phyloP scores from a whole-genome alignment of 495 filamentous ascomycete species.

The Penicillium argentinense region DNA sequence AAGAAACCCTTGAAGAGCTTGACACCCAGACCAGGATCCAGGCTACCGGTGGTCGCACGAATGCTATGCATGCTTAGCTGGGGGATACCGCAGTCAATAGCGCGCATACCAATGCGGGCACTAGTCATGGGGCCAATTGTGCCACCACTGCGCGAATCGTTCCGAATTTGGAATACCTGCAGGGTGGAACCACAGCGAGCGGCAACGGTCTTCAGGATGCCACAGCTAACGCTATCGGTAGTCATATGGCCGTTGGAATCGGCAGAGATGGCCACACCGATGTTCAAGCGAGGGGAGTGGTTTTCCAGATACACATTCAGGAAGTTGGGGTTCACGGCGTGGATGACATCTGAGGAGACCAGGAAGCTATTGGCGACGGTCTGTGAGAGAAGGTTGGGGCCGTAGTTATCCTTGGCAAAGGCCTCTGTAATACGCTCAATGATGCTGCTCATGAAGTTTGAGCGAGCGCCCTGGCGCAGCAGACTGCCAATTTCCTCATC shows the following conservation, averaged over 20 bases:
- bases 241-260: conserved; percentile 94
- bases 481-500: conserved; percentile 93
- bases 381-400: conserved; percentile 69
- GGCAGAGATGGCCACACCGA: conserved; percentile 78
- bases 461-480: conserved; percentile 83
- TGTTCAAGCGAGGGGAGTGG: conserved; percentile 86
- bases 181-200: conserved; percentile 65
- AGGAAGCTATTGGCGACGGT: conserved; percentile 93
- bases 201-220: conserved; percentile 72
- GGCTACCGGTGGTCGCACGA: conserved; percentile 80
- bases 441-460: conserved; percentile 79
- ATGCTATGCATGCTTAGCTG: conserved; percentile 96
- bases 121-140: conserved; percentile 95
- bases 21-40: conserved; percentile 88
- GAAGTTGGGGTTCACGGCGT: conserved; percentile 96
- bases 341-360: conserved; percentile 88
- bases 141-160: conserved; percentile 82
- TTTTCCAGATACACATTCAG: conserved; percentile 73
- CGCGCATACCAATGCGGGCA: conserved; percentile 74
- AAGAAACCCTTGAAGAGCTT: conserved; percentile 89
- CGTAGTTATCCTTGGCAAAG: conserved; percentile 53
- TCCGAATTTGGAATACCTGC: conserved; percentile 93
- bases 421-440: conserved; percentile 79
- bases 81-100: conserved; percentile 86
- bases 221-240: conserved; percentile 77